Evolutionary conservation across 2,329 filamentous ascomycete species (phyloP), one percentile per base, ranked within the genome.

Genomic region (Aureobasidium sp.): DNA sequence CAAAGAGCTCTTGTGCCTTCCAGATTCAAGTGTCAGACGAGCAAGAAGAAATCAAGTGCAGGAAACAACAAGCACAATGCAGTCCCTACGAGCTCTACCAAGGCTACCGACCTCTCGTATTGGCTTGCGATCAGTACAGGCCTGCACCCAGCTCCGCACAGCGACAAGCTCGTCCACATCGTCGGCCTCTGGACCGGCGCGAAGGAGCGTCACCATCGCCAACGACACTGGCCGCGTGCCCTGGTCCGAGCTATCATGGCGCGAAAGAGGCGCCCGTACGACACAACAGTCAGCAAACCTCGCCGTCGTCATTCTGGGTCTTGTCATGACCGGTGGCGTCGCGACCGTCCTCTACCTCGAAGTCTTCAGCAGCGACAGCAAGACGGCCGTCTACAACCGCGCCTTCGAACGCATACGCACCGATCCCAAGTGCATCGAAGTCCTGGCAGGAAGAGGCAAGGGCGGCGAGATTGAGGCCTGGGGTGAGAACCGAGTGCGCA

Each of bases 221-320:
- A 94, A 91, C 68, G 93, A 97, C 68, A 88, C 91, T 70, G 93
- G 93, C 8, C 82, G 83, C 66, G 86, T 96, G 1, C 84, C 86
- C 4, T 97, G 93, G 93, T 82, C 79, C 3, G 81, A 94, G 61
- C 82, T 97, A 2, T 91, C 87, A 0, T 78, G 77, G 0, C 78
- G 78, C 52, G 93, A 97, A 73, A 97, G 96, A 74, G 86, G 87
- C 2, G 88, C 88, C 27, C 84, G 93, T 42, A 89, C 91, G 9
- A 93, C 90, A 0, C 92, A 97, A 75, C 93, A 97, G 75, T 89
- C 87, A 17, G 88, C 96, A 78, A 97, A 97, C 75, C 85, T 96
- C 67, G 82, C 87, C 67, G 76, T 97, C 65, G 85, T 97, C 9
- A 67, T 91, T 1, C 79, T 87, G 8, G 93, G 93, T 29, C 76